phyloP scores from a whole-genome alignment of 495 filamentous ascomycete genomes.

The Aspergillus egyptiacus region DNA sequence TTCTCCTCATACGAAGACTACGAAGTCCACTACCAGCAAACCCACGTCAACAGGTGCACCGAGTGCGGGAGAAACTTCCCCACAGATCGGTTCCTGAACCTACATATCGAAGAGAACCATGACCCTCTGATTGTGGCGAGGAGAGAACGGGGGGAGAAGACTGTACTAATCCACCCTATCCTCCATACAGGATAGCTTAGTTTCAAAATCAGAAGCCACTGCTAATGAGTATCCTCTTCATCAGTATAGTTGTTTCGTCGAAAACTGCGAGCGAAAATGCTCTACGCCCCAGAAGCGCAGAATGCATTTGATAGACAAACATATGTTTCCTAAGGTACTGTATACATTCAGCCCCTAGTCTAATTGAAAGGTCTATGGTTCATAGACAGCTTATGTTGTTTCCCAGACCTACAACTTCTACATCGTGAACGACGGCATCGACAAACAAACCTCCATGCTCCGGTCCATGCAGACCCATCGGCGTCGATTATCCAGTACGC shows the following conservation, averaged over 20 bases:
- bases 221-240: background rate
- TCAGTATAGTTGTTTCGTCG: constrained; percentile 89
- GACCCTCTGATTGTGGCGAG: constrained; percentile 68
- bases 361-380: background rate
- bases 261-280: constrained; percentile 82
- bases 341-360: background rate
- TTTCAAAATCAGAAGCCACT: too few relatives aligned
- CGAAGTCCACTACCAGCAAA: constrained; percentile 76
- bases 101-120: constrained; percentile 92
- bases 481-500: constrained; percentile 47
- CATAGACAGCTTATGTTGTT: background rate
- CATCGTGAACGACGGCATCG: constrained; percentile 82
- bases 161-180: constrained; percentile 44
- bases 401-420: constrained; percentile 77
- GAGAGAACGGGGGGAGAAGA: constrained; percentile 77
- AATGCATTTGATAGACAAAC: constrained; percentile 88
- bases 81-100: constrained; percentile 59
- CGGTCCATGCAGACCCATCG: constrained; percentile 40
- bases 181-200: background rate
- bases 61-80: constrained; percentile 78
- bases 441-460: constrained; percentile 73
- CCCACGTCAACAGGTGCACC: constrained; percentile 77
- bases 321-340: constrained; percentile 74
- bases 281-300: constrained; percentile 74
- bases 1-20: constrained; percentile 78